Evolutionary conservation across 1,284 basidiomycete genomes (phyloP).

Genomic region (Polyporus tsugae): DNA sequence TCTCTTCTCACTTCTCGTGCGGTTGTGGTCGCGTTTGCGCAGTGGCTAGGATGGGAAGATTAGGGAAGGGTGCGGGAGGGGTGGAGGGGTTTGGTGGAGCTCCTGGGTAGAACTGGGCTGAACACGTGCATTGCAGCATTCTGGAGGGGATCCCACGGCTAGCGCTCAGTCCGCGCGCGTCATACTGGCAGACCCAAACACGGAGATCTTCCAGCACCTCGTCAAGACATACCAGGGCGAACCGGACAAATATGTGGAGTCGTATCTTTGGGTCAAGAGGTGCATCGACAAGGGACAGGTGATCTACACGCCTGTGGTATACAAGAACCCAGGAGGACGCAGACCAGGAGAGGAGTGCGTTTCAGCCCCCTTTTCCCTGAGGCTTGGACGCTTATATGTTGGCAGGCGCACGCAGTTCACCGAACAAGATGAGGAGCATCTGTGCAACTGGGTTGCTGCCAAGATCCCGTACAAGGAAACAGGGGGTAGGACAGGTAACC

Average conservation of each 20-base stretch:
- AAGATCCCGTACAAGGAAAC: constrained; percentile 83
- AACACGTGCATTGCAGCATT: constrained; percentile 57
- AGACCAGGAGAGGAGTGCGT: constrained; percentile 82
- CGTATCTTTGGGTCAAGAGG: constrained; percentile 81
- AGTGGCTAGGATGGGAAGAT: too few species aligned
- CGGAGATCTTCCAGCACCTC: constrained; percentile 73
- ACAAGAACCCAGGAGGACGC: constrained; percentile 82
- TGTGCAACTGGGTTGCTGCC: constrained; percentile 79
- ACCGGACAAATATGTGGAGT: constrained; percentile 76
- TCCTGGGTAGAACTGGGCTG: constrained; percentile 13
- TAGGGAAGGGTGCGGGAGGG: not conserved
- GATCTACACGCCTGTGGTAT: constrained; percentile 73
- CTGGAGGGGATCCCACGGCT: constrained; percentile 76
- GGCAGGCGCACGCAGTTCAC: constrained; percentile 77
- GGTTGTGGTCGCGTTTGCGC: not conserved
- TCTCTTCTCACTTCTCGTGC: not conserved
- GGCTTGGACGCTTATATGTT: constrained; percentile 2
- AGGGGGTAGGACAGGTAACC: constrained; percentile 80
- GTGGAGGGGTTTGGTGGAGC: not conserved
- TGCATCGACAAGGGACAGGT: constrained; percentile 73
- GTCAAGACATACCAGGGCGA: constrained; percentile 73
- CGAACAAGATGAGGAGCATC: constrained; percentile 71
- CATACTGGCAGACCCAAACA: constrained; percentile 79
- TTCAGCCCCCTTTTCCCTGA: constrained; percentile 8
- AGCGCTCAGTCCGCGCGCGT: constrained; percentile 72